Conservation (phyloP, 2,329 filamentous ascomycete genomes). For the Diplodia seriata region DNA sequence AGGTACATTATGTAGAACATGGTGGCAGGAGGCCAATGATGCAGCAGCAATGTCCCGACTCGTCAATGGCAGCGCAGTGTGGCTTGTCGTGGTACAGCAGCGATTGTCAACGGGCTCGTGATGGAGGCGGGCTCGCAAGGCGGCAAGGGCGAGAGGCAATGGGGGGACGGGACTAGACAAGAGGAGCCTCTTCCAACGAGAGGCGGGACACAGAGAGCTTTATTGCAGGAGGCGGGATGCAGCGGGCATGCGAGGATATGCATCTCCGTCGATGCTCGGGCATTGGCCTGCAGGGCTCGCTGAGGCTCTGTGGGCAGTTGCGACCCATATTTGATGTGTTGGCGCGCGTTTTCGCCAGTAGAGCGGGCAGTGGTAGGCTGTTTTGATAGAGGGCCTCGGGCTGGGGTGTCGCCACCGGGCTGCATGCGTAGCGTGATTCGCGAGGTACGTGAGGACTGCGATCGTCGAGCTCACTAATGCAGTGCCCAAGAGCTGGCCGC, state of each 20-base stretch:
- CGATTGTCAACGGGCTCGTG: constrained; percentile 38
- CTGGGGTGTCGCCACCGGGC: constrained; percentile 22
- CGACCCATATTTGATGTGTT: constrained; percentile 76
- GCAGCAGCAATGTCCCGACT: constrained; percentile 23
- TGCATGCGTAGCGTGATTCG: constrained; percentile 30
- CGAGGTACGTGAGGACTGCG: constrained; percentile 16
- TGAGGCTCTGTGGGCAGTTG: constrained; percentile 50
- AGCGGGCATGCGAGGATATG: constrained; percentile 45
- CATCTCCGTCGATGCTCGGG: constrained; percentile 36
- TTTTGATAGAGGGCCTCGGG: constrained; percentile 30
- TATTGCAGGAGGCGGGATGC: constrained; percentile 49
- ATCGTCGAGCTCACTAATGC: constrained; percentile 24
- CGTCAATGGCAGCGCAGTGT: constrained; percentile 22
- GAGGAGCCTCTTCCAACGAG: constrained; percentile 18
- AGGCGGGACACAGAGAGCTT: constrained; percentile 49
- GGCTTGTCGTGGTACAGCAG: constrained; percentile 25
- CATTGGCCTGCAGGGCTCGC: constrained; percentile 20
- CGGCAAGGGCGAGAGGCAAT: constrained; percentile 23
- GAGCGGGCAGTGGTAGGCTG: constrained; percentile 45
- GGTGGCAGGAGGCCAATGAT: constrained; percentile 33
- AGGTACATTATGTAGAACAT: constrained; percentile 56
- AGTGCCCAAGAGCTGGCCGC: constrained; percentile 21
- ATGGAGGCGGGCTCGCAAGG: neutral
- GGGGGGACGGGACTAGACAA: constrained; percentile 16
- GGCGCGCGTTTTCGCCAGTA: constrained; percentile 86